Evolutionary conservation across 495 filamentous ascomycete genomes (phyloP).

Genomic region (Chaetomium cochliodes): DNA sequence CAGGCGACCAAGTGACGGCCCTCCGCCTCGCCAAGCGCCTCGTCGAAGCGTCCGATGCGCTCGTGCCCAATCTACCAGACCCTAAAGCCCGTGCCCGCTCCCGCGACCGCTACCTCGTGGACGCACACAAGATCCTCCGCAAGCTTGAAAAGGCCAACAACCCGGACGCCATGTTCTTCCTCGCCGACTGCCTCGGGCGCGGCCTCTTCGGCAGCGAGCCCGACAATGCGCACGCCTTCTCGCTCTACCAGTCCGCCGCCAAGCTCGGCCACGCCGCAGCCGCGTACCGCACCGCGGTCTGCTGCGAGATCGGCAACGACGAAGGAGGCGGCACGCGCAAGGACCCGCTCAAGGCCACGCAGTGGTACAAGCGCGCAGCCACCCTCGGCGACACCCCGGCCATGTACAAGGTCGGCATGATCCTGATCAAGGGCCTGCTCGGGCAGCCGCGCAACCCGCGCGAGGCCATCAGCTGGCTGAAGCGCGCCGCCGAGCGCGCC

Average conservation of each 20-base stretch:
- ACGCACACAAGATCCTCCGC: conserved; percentile 87
- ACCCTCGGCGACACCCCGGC: conserved; percentile 85
- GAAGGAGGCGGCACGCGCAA: conserved; percentile 88
- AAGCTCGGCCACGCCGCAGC: conserved; percentile 81
- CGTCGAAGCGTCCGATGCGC: conserved; percentile 75
- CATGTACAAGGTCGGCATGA: conserved; percentile 99
- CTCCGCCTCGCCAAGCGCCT: conserved; percentile 79
- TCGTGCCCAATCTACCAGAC: conserved; percentile 73
- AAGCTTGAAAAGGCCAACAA: conserved; percentile 67
- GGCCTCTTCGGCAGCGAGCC: conserved; percentile 62
- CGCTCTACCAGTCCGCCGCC: conserved; percentile 88
- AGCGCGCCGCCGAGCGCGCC: conserved; percentile 85
- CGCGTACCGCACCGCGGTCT: conserved; percentile 93
- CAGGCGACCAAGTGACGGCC: conserved; percentile 66
- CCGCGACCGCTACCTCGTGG: conserved; percentile 77
- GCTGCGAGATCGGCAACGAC: conserved; percentile 94
- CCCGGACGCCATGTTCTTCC: conserved; percentile 87
- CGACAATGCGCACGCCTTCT: conserved; percentile 87
- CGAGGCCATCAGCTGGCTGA: conserved; percentile 87
- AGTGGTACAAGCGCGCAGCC: conserved; percentile 96
- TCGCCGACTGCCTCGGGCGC: conserved; percentile 85
- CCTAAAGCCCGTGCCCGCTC: conserved; percentile 69
- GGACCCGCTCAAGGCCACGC: conserved; percentile 88
- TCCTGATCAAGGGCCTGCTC: conserved; percentile 88
- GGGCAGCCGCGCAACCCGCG: conserved; percentile 80